These are phyloP conservation scores for Akanthomyces dipterigenus DNA, from an alignment of 2,329 filamentous ascomycete species.

Conservation along the genomic window DNA sequence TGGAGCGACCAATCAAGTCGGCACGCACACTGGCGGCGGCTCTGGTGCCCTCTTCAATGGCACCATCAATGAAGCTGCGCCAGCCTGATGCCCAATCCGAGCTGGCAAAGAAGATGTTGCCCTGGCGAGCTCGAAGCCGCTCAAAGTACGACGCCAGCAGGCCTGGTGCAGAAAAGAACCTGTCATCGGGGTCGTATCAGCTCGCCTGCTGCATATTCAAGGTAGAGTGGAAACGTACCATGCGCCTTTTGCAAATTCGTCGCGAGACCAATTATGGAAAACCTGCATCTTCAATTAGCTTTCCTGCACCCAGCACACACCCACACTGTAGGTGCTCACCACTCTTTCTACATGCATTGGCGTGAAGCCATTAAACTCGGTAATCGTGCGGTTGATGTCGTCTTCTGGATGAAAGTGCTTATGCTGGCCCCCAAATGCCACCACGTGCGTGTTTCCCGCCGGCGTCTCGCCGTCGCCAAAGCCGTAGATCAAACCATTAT, in stretches of 20 bases:
- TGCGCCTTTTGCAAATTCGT: slow-evolving; percentile 39
- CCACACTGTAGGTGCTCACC: slow-evolving; percentile 14
- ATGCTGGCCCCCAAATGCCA: slow-evolving; percentile 35
- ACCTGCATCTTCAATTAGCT: slow-evolving; percentile 20
- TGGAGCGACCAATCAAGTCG: slow-evolving; percentile 4
- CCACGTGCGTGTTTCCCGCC: slow-evolving; percentile 40
- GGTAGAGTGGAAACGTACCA: slow-evolving; percentile 19
- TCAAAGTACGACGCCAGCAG: slow-evolving; percentile 31
- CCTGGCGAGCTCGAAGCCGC: slow-evolving; percentile 33
- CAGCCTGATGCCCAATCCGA: slow-evolving; percentile 44
- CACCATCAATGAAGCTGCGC: slow-evolving; percentile 44
- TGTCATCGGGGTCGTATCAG: background rate
- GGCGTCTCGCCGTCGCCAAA: slow-evolving; percentile 39
- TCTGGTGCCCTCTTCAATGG: slow-evolving; percentile 38
- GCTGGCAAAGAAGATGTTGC: slow-evolving; percentile 39
- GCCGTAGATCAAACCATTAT: slow-evolving; percentile 35
- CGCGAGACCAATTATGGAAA: slow-evolving; percentile 43
- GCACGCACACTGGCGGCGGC: slow-evolving; percentile 20
- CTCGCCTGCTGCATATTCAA: background rate
- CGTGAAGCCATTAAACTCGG: slow-evolving; percentile 28
- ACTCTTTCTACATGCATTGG: slow-evolving; percentile 24
- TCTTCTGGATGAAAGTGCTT: slow-evolving; percentile 39
- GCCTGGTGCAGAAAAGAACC: slow-evolving; percentile 32
- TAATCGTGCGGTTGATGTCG: slow-evolving; percentile 26
- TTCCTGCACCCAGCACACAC: background rate